These are phyloP conservation scores for Leishmania guyanensis DNA, from an alignment of 208 protist species.

Conservation along the genomic window DNA sequence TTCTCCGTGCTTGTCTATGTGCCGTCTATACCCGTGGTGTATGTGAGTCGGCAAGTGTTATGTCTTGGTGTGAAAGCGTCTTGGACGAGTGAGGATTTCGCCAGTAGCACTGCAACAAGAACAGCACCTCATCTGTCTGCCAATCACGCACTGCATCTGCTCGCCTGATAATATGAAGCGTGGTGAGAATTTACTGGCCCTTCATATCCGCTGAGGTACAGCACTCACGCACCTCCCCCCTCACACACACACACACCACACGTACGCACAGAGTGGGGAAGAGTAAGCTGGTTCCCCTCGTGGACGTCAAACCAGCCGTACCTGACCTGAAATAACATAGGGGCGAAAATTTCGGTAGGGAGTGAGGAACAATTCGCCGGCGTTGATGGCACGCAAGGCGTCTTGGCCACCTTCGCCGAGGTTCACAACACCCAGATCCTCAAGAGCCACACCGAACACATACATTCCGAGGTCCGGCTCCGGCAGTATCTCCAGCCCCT, in stretches of 20 bases:
- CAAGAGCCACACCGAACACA: constrained; percentile 80
- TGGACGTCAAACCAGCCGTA: constrained; percentile 53
- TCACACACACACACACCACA: neutral
- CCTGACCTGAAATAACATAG: constrained; percentile 71
- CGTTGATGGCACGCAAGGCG: constrained; percentile 67
- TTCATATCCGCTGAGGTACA: neutral
- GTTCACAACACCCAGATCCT: constrained; percentile 77
- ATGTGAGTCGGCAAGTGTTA: no score
- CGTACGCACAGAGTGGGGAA: neutral
- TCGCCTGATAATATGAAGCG: no score
- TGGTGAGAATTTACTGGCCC: neutral
- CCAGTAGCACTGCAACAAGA: neutral
- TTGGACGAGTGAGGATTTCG: neutral
- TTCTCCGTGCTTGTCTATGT: neutral
- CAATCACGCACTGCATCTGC: neutral
- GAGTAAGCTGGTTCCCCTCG: no score
- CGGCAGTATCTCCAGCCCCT: constrained; percentile 82
- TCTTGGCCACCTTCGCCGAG: constrained; percentile 73
- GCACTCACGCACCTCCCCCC: neutral
- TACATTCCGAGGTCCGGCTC: constrained; percentile 70
- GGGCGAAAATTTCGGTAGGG: constrained; percentile 74
- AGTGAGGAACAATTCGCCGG: constrained; percentile 84
- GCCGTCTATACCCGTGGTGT: neutral
- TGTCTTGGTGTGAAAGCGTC: neutral
- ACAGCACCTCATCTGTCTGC: neutral